Evolutionary conservation across 164 flowering plant genomes (phyloP).

Genomic region (Chimonanthus praecox): DNA sequence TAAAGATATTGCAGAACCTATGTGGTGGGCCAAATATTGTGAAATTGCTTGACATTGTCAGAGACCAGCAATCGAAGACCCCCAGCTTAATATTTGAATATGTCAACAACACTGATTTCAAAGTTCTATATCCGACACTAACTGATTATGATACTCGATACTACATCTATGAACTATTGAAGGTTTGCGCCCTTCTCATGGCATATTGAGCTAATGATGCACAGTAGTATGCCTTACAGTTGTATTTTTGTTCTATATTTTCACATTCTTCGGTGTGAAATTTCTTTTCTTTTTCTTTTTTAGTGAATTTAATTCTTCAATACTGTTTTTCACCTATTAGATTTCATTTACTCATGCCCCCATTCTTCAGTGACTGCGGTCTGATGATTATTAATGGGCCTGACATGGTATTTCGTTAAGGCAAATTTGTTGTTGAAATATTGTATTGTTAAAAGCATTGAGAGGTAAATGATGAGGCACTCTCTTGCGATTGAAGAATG

Average conservation of each 20-base stretch:
- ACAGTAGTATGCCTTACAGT: not conserved
- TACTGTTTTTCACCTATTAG: too few species aligned
- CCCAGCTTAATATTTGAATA: constrained; percentile 94
- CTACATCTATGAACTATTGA: constrained; percentile 88
- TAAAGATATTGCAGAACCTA: constrained; percentile 89
- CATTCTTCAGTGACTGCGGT: too few species aligned
- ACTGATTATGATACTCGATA: constrained; percentile 83
- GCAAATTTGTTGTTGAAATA: too few species aligned
- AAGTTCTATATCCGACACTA: constrained; percentile 97
- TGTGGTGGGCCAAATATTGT: constrained; percentile 98
- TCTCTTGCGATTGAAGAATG: not conserved
- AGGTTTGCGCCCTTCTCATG: constrained; percentile 41
- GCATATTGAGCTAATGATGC: not conserved
- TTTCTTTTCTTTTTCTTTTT: too few species aligned
- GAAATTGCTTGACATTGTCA: constrained; percentile 92
- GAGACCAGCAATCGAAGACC: constrained; percentile 98
- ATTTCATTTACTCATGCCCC: too few species aligned
- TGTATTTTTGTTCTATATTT: too few species aligned
- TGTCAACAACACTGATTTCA: constrained; percentile 93
- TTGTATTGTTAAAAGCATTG: not conserved
- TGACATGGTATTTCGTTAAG: not conserved
- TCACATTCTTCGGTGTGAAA: too few species aligned
- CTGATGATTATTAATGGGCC: not conserved
- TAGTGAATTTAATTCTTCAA: too few species aligned
- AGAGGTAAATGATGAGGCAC: not conserved